A percentile compares a stretch with the other conserved stretches of the same genome.
Conservation (phyloP, 257 asterid genomes). For the Phtheirospermum japonicum region DNA sequence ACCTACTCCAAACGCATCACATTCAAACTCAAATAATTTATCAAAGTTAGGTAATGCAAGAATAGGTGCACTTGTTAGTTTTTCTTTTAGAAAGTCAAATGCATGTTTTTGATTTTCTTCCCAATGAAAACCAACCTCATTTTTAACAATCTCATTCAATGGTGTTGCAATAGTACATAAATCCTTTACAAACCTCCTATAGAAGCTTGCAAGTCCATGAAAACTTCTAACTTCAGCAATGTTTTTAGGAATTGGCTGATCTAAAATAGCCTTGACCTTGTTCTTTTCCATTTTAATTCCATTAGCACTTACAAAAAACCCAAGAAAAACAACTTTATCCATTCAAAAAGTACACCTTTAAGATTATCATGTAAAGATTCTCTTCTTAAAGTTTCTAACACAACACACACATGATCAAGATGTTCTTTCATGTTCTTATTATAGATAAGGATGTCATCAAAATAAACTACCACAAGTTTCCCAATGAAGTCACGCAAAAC, state of each 20-base stretch:
- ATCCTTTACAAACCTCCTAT: neutral
- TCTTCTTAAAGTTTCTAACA: neutral
- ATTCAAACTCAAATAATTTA: neutral
- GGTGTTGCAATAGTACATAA: neutral
- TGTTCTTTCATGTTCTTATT: neutral
- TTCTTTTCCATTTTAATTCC: neutral
- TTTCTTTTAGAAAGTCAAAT: no score
- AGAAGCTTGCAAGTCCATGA: constrained; percentile 1
- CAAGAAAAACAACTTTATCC: neutral
- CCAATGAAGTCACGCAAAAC: neutral
- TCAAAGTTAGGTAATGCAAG: neutral
- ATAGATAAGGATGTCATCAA: constrained; percentile 8
- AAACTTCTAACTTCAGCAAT: constrained; percentile 5
- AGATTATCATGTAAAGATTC: neutral
- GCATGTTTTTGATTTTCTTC: neutral
- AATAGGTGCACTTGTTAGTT: neutral
- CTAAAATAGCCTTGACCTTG: neutral
- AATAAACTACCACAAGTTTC: neutral
- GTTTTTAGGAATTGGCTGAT: neutral
- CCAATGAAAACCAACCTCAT: neutral
- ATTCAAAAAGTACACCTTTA: neutral
- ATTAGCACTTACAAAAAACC: neutral
- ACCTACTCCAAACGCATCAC: neutral
- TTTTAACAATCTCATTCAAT: constrained; percentile 6
- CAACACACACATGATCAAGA: neutral